These are phyloP conservation scores for Malus asiatica DNA, from an alignment of 306 rosid genomes.

Conservation along the genomic window DNA sequence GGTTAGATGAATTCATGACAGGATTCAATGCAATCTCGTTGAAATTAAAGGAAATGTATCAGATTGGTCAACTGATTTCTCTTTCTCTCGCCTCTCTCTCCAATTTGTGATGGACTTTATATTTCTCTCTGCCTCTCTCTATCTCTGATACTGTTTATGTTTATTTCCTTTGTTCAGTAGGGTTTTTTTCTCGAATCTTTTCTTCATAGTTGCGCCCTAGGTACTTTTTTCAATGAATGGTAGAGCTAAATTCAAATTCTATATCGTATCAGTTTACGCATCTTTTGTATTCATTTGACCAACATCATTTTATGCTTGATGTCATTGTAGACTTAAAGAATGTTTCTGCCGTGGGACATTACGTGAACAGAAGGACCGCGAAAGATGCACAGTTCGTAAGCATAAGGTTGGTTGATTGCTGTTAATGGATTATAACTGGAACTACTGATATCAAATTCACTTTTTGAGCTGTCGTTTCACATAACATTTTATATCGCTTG, in stretches of 20 bases:
- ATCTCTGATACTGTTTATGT: too few species aligned
- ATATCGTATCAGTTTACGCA: background rate
- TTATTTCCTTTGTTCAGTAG: too few species aligned
- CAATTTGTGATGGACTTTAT: too few species aligned
- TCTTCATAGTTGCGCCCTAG: constrained; percentile 38
- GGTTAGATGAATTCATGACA: constrained; percentile 95
- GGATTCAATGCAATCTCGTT: constrained; percentile 89
- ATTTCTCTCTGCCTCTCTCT: too few species aligned
- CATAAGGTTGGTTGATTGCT: constrained; percentile 52
- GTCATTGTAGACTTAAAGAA: constrained; percentile 74
- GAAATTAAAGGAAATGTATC: constrained; percentile 92
- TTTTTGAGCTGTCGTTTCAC: background rate
- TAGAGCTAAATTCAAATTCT: background rate
- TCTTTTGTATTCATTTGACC: background rate
- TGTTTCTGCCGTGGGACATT: constrained; percentile 90
- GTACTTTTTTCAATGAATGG: constrained; percentile 24
- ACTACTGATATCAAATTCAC: background rate
- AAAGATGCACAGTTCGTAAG: constrained; percentile 87
- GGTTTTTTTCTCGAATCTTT: too few species aligned
- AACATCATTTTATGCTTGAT: constrained; percentile 11
- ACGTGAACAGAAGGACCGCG: constrained; percentile 67
- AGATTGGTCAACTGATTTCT: constrained; percentile 43
- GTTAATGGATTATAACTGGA: background rate
- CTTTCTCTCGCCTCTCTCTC: background rate
- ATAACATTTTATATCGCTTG: constrained; percentile 5